phyloP scores from a whole-genome alignment of 116 monocot genomes.

The Cymodocea nodosa region DNA sequence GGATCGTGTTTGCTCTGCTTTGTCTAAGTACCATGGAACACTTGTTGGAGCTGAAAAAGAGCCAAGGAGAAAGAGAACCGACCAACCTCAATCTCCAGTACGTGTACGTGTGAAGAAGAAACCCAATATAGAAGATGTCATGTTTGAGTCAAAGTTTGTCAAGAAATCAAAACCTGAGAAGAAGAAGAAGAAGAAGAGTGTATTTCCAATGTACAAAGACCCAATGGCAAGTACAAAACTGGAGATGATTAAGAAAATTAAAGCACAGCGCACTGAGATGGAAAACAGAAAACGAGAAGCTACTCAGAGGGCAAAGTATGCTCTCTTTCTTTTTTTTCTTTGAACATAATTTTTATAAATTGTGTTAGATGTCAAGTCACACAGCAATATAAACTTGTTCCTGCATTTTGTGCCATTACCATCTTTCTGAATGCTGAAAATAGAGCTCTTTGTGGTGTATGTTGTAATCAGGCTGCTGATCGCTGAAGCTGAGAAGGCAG shows the following conservation, averaged over 20 bases:
- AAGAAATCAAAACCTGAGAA: constrained; percentile 24
- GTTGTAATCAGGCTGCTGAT: constrained; percentile 44
- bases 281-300: constrained; percentile 66
- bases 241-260: constrained; percentile 87
- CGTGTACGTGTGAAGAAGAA: constrained; percentile 24
- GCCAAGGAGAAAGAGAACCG: constrained; percentile 31
- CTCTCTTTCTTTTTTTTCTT: neutral
- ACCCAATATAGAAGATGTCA: constrained; percentile 5
- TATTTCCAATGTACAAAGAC: constrained; percentile 60
- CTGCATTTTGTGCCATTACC: neutral
- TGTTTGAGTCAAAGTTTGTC: constrained; percentile 14
- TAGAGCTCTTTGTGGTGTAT: neutral
- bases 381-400: neutral
- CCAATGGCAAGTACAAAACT: constrained; percentile 70
- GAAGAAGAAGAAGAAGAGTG: constrained; percentile 42
- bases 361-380: neutral
- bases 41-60: constrained; percentile 34
- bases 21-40: constrained; percentile 63
- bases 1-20: constrained; percentile 48
- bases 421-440: neutral
- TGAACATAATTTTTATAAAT: neutral
- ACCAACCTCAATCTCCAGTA: constrained; percentile 20
- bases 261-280: constrained; percentile 43
- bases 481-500: constrained; percentile 86
- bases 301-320: constrained; percentile 70